phyloP scores from a whole-genome alignment of 192 early-diverging fungal genomes.

The Umbelopsis vinacea region DNA sequence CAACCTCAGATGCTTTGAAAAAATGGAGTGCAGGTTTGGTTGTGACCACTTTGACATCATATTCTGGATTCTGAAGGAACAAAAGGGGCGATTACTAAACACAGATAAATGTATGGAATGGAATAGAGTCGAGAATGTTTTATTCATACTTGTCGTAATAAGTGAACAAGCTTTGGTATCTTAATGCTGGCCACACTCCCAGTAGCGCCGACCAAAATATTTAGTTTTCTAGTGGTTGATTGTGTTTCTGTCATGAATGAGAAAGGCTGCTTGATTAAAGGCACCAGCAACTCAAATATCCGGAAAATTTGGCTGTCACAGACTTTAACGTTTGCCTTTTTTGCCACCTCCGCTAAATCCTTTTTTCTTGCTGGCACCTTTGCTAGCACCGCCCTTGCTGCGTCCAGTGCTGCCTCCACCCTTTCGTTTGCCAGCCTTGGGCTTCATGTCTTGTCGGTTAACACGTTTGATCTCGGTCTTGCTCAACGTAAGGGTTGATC shows the following conservation, averaged over 20 bases:
- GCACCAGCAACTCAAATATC: not conserved
- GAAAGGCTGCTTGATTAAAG: too few relatives aligned
- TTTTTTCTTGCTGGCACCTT: too few relatives aligned
- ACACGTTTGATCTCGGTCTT: constrained; percentile 44
- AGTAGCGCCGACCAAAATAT: constrained; percentile 81
- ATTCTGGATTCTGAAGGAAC: constrained; percentile 39
- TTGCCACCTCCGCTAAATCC: not conserved
- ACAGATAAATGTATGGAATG: constrained; percentile 28
- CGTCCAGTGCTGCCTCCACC: not conserved
- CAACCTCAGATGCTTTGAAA: constrained; percentile 63
- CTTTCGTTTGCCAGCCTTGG: not conserved
- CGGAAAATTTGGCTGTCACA: not conserved
- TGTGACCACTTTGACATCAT: constrained; percentile 80
- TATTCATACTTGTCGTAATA: constrained; percentile 37
- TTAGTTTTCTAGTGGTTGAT: constrained; percentile 31
- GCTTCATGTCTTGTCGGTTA: constrained; percentile 28
- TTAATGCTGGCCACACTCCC: constrained; percentile 94
- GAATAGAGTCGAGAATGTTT: not conserved
- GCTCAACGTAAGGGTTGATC: constrained; percentile 42
- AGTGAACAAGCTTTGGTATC: constrained; percentile 71
- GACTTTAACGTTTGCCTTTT: not conserved
- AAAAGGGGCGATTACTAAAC: constrained; percentile 12
- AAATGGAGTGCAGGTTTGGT: constrained; percentile 89
- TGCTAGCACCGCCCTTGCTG: too few relatives aligned
- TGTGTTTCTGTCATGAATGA: constrained; percentile 1